A percentile compares a stretch with the other conserved stretches of the same genome.
Conservation (phyloP, 2,329 filamentous ascomycete species). For the Polychaeton citri region DNA sequence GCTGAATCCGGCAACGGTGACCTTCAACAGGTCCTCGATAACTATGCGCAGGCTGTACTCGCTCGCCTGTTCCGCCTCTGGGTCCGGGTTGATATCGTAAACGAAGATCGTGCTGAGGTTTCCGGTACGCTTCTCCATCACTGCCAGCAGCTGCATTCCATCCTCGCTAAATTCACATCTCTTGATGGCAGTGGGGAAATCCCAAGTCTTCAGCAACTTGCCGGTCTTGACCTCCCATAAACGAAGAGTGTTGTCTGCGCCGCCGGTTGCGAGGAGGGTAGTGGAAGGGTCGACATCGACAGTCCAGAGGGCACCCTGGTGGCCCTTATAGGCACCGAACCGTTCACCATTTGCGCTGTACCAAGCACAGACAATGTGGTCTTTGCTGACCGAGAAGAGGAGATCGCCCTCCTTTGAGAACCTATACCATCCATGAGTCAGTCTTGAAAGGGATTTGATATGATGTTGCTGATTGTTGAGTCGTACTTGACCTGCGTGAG, state of each 20-base stretch:
- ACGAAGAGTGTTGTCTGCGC: constrained; percentile 95
- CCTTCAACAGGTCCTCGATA: constrained; percentile 82
- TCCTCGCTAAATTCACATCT: constrained; percentile 95
- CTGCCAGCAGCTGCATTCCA: constrained; percentile 75
- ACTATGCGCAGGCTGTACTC: constrained; percentile 79
- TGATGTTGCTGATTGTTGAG: background rate
- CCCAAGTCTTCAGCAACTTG: constrained; percentile 90
- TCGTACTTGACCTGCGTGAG: constrained; percentile 18
- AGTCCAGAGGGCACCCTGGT: constrained; percentile 97
- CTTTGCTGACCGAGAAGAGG: constrained; percentile 90
- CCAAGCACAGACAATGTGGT: constrained; percentile 95
- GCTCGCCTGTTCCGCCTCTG: constrained; percentile 68
- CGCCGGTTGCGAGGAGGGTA: constrained; percentile 83
- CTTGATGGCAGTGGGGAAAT: constrained; percentile 94
- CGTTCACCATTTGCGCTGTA: constrained; percentile 96
- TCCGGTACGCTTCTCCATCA: constrained; percentile 98
- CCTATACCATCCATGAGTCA: constrained; percentile 29
- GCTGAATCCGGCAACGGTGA: constrained; percentile 93
- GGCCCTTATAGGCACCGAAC: constrained; percentile 89
- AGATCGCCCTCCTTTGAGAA: constrained; percentile 94
- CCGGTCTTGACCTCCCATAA: constrained; percentile 94
- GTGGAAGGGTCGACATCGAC: constrained; percentile 91
- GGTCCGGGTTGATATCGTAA: constrained; percentile 74
- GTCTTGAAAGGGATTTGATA: background rate
- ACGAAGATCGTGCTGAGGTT: constrained; percentile 90